These are phyloP conservation scores for Candida khao-thaluensis DNA, from an alignment of 805 yeast species.

Conservation along the genomic window DNA sequence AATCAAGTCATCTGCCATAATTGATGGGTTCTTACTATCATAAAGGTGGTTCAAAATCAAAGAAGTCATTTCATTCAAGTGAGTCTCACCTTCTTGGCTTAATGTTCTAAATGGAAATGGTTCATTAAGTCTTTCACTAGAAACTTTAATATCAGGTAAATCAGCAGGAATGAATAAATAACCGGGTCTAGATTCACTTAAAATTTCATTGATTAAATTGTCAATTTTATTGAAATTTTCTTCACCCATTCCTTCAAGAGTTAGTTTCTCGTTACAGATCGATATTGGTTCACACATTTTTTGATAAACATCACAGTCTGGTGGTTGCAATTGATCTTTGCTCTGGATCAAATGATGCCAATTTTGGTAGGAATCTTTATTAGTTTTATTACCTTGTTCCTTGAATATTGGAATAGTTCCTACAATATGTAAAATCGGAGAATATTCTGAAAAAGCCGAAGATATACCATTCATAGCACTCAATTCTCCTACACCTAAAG, in stretches of 20 bases:
- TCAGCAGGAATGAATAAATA: slow-evolving; percentile 77
- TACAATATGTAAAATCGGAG: slow-evolving; percentile 79
- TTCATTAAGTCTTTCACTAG: slow-evolving; percentile 21
- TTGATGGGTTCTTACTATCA: slow-evolving; percentile 54
- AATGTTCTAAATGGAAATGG: slow-evolving; percentile 15
- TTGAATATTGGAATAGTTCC: slow-evolving; percentile 44
- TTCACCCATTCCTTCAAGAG: slow-evolving; percentile 30
- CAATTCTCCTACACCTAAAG: slow-evolving; percentile 89
- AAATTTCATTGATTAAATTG: slow-evolving; percentile 54
- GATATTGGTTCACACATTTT: slow-evolving; percentile 59
- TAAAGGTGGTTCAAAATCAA: slow-evolving; percentile 52
- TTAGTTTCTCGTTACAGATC: slow-evolving; percentile 46
- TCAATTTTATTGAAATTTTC: slow-evolving; percentile 58
- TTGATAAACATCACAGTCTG: slow-evolving; percentile 68
- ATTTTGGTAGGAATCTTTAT: slow-evolving; percentile 19
- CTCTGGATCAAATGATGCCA: slow-evolving; percentile 63
- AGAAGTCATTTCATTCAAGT: slow-evolving; percentile 23
- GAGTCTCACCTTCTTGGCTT: no score
- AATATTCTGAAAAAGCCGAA: slow-evolving; percentile 80
- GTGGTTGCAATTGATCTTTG: slow-evolving; percentile 45
- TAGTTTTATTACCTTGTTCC: slow-evolving; percentile 13
- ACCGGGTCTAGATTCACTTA: slow-evolving; percentile 71
- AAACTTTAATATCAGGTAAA: slow-evolving; percentile 44
- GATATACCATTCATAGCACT: slow-evolving; percentile 80
- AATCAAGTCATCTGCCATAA: slow-evolving; percentile 70